Evolutionary conservation across 192 early-diverging fungal species (phyloP), one percentile per base, ranked within the genome.

Genomic region (Podila epigama): DNA sequence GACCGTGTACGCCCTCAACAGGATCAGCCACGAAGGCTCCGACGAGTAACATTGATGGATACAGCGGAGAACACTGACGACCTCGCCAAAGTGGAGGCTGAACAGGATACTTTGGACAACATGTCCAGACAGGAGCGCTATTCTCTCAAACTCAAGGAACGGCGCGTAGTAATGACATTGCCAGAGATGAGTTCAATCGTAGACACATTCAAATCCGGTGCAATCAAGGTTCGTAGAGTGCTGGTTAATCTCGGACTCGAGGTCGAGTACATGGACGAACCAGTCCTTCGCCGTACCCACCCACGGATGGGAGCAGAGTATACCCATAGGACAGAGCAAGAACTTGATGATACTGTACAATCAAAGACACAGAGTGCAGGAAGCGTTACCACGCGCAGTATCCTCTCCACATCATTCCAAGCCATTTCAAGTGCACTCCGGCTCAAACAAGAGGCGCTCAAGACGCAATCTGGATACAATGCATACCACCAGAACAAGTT

Each of bases 121-220:
- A n/a, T n/a, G n/a, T n/a, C n/a, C n/a, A n/a, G n/a, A n/a, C n/a
- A 48, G 15, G 20, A 48, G 5, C 44, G 20, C 20, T 18, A 48
- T 48, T 9, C 20, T 48, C 6, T 48, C n/a, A 2, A 39, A 39
- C 37, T 22, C 1, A 48, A 8, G n/a, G n/a, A 48, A 4, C n/a
- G 61, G 1, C 51, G 34, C 31, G 35, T 63, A 4, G 16, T 63
- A 12, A 63, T 63, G 7, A 53, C 68, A 3, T 15, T 69, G 3
- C 68, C 59, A 10, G 68, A 61, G 27, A 61, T 61, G 22, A 51
- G 51, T 7, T 54, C 60, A 22, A 61, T 70, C 7, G 58, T 63
- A 15, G 59, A 70, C 22, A 55, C 68, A 1, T 57, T 70, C 41
- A 63, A 31, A 28, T 25, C 68, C 2, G 53, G 59, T 1, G 53